Base-by-base conservation (phyloP, 208 protist genomes). In the Leishmania tarentolae region DNA sequence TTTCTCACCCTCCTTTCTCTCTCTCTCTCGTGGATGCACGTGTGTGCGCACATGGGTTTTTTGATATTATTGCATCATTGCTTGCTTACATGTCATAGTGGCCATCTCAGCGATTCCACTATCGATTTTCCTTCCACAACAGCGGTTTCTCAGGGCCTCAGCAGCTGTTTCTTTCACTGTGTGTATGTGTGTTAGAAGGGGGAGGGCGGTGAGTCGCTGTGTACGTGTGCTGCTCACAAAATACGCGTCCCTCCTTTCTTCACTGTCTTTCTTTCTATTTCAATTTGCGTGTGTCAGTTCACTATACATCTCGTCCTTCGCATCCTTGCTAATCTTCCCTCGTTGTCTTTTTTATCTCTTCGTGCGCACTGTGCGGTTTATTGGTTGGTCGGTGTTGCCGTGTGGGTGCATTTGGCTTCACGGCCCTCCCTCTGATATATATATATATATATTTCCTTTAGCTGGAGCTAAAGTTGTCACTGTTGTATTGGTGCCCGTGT, bases 311-410 rank as follows among this genome's bases (percentile, higher is more conserved):
- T 53, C 50, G 50, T 72, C 3, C 15, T 47, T 21, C 11, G 8
- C 17, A 46, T 72, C 37, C n/a, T 40, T n/a, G 40, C 21, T 72
- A 17, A 21, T n/a, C 66, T 17, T 37, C 3, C 40, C 40, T 31
- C 17, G 21, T 37, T 56, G 52, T 61, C 19, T 31, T 53, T 40
- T 80, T 7, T 4, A n/a, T n/a, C n/a, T 65, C 59, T 8, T 17
- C 59, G n/a, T 8, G 21, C 53, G 42, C 66, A 13, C n/a, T 37
- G 8, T 5, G 7, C 9, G 6, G 3, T n/a, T 71, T 37, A 46
- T 24, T 28, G 8, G 79, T 78, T 46, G 28, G 82, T 69, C 74
- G 15, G 52, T 71, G 56, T 79, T 79, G 52, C 1, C 46, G 9
- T 17, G 68, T 53, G 46, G 19, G 13, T 69, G 3, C 37, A 42